Base-by-base conservation (phyloP, 176 grass and related monocot genomes). In the Calamus simplicifolius region DNA sequence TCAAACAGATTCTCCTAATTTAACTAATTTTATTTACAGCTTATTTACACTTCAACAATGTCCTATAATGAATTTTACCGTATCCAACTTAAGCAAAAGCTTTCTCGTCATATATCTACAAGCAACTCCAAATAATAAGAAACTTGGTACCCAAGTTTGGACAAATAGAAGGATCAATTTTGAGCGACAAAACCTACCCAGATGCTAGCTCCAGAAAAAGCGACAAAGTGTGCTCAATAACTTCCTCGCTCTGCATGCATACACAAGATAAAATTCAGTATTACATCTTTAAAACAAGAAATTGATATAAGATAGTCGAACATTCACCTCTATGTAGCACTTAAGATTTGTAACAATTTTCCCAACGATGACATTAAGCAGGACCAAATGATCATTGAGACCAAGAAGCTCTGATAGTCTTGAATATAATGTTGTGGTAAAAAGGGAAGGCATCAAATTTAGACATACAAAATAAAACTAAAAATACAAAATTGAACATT, bases 301-400 rank as follows among this genome's bases (percentile, higher is more conserved):
- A 26, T 66, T 6, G 19, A 14, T 56, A 79, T 53, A 53, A 38
- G 68, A 79, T 70, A 76, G 23, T 69, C 56, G 6, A 62, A 52
- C 25, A 48, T 31, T 81, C 72, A 93, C 94, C 84, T 98, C 81
- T 49, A 81, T 84, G 14, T 98, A 98, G 68, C 81, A 89, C 59
- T 98, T 98, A 16, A 98, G 67, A 79, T 98, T 98, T 48, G 88
- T 89, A 73, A 88, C 94, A 70, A 98, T 88, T 83, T 98, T 98
- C 50, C 84, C 84, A 81, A 98, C 79, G 63, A 98, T 91, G 43
- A 93, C 85, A 79, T 98, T 98, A 50, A 98, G 94, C 56, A 98
- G 79, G 85, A 98, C 81, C 85, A 98, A 69, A 78, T 98, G 94
- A 74, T 98, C 94, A 73, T 80, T 83, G 31, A 98, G 85, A 51